Conservation (phyloP, 495 filamentous ascomycete genomes). For the Daldinia caldariorum region DNA sequence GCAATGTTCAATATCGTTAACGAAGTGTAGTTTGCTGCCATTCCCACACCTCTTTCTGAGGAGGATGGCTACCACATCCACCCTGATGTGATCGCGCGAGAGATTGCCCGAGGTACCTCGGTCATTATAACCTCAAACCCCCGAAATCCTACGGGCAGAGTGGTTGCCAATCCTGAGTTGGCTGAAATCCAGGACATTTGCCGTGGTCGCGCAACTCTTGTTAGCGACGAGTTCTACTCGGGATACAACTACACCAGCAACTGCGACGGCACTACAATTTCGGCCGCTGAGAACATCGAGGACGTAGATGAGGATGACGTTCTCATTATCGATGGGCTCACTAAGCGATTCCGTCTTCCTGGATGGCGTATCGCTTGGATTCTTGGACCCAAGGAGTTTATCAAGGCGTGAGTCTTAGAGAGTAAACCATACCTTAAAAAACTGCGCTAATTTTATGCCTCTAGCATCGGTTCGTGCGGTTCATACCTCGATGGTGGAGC, state of each 20-base stretch:
- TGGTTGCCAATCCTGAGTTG: conserved; percentile 81
- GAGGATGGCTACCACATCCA: conserved; percentile 91
- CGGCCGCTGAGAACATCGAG: conserved; percentile 85
- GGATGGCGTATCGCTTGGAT: conserved; percentile 98
- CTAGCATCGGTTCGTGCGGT: conserved; percentile 83
- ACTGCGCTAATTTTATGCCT: conserved; percentile 14
- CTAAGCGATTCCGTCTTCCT: conserved; percentile 94
- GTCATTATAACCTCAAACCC: conserved; percentile 98
- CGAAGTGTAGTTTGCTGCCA: conserved; percentile 77
- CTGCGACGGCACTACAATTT: conserved; percentile 90
- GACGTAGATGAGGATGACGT: conserved; percentile 75
- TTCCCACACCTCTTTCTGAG: conserved; percentile 84
- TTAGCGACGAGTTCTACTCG: conserved; percentile 97
- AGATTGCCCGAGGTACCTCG: conserved; percentile 84
- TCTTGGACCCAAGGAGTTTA: conserved; percentile 94
- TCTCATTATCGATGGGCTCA: conserved; percentile 93
- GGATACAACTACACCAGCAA: conserved; percentile 93
- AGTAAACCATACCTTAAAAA: neutral
- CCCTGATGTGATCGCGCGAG: conserved; percentile 88
- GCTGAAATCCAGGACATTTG: conserved; percentile 91
- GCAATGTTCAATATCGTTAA: neutral
- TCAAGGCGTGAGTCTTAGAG: conserved; percentile 69
- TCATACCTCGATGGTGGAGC: conserved; percentile 96
- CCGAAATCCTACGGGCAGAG: conserved; percentile 91
- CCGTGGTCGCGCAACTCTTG: conserved; percentile 86